Percentiles rank a stretch among this genome's conserved stretches.
These are phyloP conservation scores for Psilocybe cubensis DNA, from an alignment of 768 basidiomycete genomes.

Conservation along the genomic window DNA sequence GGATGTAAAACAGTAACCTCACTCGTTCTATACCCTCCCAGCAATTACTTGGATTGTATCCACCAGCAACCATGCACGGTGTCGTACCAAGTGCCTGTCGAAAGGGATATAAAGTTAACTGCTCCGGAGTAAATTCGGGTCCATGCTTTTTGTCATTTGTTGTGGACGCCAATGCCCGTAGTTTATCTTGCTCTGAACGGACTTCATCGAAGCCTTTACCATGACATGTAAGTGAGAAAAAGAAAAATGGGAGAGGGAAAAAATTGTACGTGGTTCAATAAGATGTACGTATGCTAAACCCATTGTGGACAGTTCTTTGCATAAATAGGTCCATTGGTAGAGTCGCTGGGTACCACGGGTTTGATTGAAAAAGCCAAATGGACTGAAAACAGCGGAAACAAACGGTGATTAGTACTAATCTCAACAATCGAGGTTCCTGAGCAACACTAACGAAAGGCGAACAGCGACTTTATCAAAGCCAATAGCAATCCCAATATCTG, in stretches of 20 bases:
- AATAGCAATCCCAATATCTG: slow-evolving; percentile 46
- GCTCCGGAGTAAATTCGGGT: slow-evolving; percentile 11
- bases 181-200: slow-evolving; percentile 17
- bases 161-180: slow-evolving; percentile 6
- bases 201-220: slow-evolving; percentile 23
- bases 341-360: slow-evolving; percentile 17
- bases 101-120: slow-evolving; percentile 19
- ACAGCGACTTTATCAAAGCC: slow-evolving; percentile 53
- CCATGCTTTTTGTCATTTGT: background rate
- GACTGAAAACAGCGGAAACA: slow-evolving; percentile 8
- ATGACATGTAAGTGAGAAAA: background rate
- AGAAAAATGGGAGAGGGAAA: background rate
- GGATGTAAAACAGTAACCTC: background rate
- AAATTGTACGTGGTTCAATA: slow-evolving; percentile 20
- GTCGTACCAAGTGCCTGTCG: slow-evolving; percentile 14
- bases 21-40: slow-evolving; percentile 22
- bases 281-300: slow-evolving; percentile 20
- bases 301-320: slow-evolving; percentile 10
- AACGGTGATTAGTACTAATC: background rate
- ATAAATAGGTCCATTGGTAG: slow-evolving; percentile 20
- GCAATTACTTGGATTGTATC: slow-evolving; percentile 21
- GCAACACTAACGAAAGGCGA: slow-evolving; percentile 34
- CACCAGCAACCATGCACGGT: slow-evolving; percentile 20
- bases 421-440: background rate
- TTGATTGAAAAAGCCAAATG: slow-evolving; percentile 22